Evolutionary conservation across 2,329 filamentous ascomycete genomes (phyloP).

Genomic region (Pyrenophora tritici-repentis): DNA sequence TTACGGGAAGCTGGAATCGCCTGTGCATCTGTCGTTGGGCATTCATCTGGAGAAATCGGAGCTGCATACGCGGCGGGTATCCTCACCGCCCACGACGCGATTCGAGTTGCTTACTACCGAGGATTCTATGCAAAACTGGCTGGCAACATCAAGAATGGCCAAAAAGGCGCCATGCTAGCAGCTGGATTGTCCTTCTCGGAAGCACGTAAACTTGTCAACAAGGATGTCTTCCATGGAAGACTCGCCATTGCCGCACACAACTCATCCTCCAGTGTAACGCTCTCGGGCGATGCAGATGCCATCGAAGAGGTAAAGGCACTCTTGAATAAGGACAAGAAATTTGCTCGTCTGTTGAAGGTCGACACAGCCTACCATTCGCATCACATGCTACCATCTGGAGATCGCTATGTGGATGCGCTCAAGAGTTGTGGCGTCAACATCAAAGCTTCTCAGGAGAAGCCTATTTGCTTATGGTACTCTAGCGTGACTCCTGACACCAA

Average conservation of each 20-base stretch:
- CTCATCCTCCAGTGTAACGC: not conserved
- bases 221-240: not conserved
- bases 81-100: too few species aligned
- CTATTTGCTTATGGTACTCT: not conserved
- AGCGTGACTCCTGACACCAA: constrained; percentile 10
- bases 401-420: constrained; percentile 1
- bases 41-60: too few species aligned
- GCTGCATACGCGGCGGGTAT: too few species aligned
- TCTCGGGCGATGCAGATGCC: constrained; percentile 15
- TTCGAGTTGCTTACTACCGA: too few species aligned
- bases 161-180: too few species aligned
- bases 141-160: too few species aligned
- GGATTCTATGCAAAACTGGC: too few species aligned
- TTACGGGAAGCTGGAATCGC: too few species aligned
- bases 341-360: constrained; percentile 34
- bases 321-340: constrained; percentile 5
- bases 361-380: constrained; percentile 53
- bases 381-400: constrained; percentile 12
- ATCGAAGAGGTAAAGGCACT: not conserved
- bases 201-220: too few species aligned
- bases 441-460: not conserved
- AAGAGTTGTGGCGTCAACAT: not conserved
- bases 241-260: not conserved
- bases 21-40: too few species aligned
- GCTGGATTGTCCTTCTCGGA: too few species aligned